Evolutionary conservation across 169 alveolate genomes (phyloP), one percentile per base, ranked within the genome.

Genomic region (Theileria parva): DNA sequence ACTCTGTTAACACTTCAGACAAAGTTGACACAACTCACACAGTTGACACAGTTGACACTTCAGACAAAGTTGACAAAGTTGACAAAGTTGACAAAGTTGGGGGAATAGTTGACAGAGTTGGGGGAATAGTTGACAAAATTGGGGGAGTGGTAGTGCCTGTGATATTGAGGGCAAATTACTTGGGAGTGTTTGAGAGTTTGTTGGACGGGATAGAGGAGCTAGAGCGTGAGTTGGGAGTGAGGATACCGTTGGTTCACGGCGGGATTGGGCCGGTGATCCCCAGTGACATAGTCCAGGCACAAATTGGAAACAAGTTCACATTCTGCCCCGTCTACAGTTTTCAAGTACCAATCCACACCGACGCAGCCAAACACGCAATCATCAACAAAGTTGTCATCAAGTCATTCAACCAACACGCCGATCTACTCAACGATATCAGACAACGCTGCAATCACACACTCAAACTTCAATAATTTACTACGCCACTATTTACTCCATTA

Each of bases 221-320:
- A 19, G 90, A 89, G 60, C 66, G 66, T 27, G 86, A 79, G 53
- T 65, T 78, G 75, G 59, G 73, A 60, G 94, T 93, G 68, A 81
- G 95, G 34, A 87, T 93, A 30, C 89, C 94, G 1, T 89, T 93
- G 25, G 95, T 93, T 11, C 96, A 93, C 87, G 96, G 96, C 34
- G 96, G 96, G 23, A 74, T 93, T 60, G 96, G 96, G 11, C 93
- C 96, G 8, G 77, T 92, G n/a, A 84, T 88, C 7, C 95, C 95
- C 23, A 86, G 81, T 51, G 96, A 93, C 74, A 86, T 93, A 23
- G 93, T 87, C n/a, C 96, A 93, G 79, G 96, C 96, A 28, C 95
- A 91, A 39, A 92, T 93, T 48, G 96, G 94, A 79, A 91, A 86
- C 79, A 76, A 86, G 75, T 81, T 79, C 66, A 86, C 90, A 28